Base-by-base conservation (phyloP, 2,329 filamentous ascomycete species). In the Monilinia aucupariae region DNA sequence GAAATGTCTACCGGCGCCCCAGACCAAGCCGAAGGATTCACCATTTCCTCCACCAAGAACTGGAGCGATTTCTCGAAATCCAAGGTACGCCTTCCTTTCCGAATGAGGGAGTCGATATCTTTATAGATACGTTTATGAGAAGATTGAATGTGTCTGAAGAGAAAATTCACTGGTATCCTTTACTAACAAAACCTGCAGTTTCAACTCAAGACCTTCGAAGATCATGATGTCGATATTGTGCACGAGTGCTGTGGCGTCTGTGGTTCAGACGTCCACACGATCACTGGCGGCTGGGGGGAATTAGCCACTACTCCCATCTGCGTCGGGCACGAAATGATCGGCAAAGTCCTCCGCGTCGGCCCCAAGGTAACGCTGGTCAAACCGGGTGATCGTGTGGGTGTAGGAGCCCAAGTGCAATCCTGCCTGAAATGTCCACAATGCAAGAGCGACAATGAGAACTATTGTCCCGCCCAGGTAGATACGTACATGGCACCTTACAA, bases 201-300 rank as follows among this genome's bases (percentile, higher is more conserved):
- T 9, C 20, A 51, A 6, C 51, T 52, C 64, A 94, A 96, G 79
- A 86, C 87, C 22, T 96, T 96, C 74, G 90, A 88, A 71, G 89
- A 92, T 72, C 83, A 91, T 76, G 91, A 96, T 74, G 85, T 96
- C 70, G 91, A 96, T 74, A 85, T 96, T 76, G 88, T 92, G 79
- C 87, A 96, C 71, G 89, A 93, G 22, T 63, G 61, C 69, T 81
- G 79, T 64, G 80, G 79, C 64, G 75, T 81, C 59, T 81, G 79
- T 64, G 78, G 76, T 27, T 67, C 65, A 34, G 72, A 75, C 62
- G 39, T 74, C 5, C 72, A 74, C 64, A 68, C 66, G 20, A 64
- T 74, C 4, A 64, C 63, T 3, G 68, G 67, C n/a, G 71, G 72
- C 9, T 74, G 71, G 68, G 53, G 43, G 1, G 25, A 62, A n/a